Evolutionary conservation across 1,139 yeast species (phyloP).

Genomic region (Scheffersomyces parashehatae): DNA sequence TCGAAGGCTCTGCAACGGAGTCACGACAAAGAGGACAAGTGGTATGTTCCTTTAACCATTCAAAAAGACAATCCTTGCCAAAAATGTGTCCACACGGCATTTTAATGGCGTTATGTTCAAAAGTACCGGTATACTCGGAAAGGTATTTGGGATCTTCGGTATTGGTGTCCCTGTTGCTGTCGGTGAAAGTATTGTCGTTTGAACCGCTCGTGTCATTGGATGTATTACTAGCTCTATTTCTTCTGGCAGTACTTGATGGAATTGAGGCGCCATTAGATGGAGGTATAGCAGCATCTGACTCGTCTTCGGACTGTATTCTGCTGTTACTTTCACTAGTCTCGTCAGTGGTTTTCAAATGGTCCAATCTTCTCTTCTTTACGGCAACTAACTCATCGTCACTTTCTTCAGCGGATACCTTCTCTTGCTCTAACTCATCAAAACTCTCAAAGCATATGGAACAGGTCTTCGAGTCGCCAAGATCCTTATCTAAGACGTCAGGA

Average conservation of each 20-base stretch:
- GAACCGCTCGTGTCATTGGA: neutral
- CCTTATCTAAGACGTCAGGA: constrained; percentile 32
- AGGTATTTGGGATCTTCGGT: constrained; percentile 16
- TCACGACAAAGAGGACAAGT: constrained; percentile 83
- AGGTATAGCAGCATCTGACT: constrained; percentile 1
- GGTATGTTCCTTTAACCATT: constrained; percentile 69
- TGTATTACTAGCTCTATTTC: neutral
- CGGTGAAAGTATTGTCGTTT: neutral
- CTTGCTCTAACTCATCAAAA: constrained; percentile 27
- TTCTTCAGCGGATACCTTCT: constrained; percentile 8
- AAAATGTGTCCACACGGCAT: constrained; percentile 83
- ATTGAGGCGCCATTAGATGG: neutral
- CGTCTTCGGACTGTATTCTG: constrained; percentile 3
- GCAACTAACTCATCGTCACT: constrained; percentile 19
- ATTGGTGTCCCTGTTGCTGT: neutral
- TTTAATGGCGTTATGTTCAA: constrained; percentile 61
- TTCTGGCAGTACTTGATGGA: neutral
- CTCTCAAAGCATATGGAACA: constrained; percentile 75
- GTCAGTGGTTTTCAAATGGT: constrained; percentile 2
- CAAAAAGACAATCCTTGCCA: constrained; percentile 70
- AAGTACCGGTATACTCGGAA: constrained; percentile 31
- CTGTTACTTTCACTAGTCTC: constrained; percentile 6
- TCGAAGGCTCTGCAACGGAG: constrained; percentile 37
- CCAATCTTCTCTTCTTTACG: constrained; percentile 11
- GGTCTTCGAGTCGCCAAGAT: constrained; percentile 30